phyloP scores from a whole-genome alignment of 495 filamentous ascomycete genomes.

The Xylaria intraflava region DNA sequence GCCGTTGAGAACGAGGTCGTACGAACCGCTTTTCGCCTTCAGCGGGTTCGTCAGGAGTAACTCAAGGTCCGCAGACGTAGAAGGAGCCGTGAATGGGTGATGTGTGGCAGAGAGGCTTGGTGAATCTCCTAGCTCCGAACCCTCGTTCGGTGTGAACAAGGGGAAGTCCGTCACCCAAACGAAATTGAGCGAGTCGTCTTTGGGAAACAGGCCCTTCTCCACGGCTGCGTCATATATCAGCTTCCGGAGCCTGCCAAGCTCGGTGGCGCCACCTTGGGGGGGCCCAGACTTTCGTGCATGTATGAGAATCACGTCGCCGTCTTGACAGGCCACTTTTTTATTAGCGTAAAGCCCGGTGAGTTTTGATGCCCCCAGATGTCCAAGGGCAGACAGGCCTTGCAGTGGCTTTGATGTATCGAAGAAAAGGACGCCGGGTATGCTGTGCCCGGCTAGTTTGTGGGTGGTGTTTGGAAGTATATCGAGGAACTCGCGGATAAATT shows the following conservation, averaged over 20 bases:
- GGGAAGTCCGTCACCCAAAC: conserved; percentile 88
- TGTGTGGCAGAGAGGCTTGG: conserved; percentile 84
- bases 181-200: conserved; percentile 54
- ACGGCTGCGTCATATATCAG: conserved; percentile 64
- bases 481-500: conserved; percentile 65
- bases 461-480: conserved; percentile 50
- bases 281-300: conserved; percentile 64
- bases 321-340: conserved; percentile 30
- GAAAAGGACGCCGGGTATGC: conserved; percentile 69
- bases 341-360: conserved; percentile 13
- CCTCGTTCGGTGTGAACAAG: conserved; percentile 68
- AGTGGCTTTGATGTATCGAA: conserved; percentile 64
- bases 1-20: conserved; percentile 93
- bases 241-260: conserved; percentile 69
- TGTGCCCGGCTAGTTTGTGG: conserved; percentile 59
- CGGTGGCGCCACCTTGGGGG: conserved; percentile 64
- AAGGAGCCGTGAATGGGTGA: conserved; percentile 92
- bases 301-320: conserved; percentile 72
- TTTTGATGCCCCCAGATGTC: conserved; percentile 51
- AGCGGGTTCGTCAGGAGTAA: conserved; percentile 66
- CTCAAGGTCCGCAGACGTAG: conserved; percentile 63
- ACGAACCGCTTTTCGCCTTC: conserved; percentile 71
- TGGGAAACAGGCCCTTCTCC: conserved; percentile 47
- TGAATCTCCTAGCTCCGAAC: conserved; percentile 72
- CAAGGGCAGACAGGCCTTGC: conserved; percentile 64